Evolutionary conservation across 176 grass and related monocot species (phyloP).

Genomic region (Avena atlantica): DNA sequence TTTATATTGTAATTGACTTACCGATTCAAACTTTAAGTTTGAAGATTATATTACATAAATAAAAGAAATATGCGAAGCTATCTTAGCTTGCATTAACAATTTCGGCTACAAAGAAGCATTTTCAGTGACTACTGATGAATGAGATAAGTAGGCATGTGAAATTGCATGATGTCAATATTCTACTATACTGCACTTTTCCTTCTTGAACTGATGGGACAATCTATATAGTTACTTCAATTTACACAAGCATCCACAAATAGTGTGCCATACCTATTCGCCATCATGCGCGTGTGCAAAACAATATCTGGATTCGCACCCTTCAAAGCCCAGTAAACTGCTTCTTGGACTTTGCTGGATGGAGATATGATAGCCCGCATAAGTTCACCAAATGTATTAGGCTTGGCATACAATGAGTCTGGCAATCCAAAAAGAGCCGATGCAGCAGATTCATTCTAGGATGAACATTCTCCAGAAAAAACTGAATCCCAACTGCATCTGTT

Average conservation of each 20-base stretch:
- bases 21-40: background rate
- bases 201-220: background rate
- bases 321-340: slow-evolving; percentile 62
- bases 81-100: background rate
- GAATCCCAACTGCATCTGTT: slow-evolving; percentile 78
- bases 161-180: background rate
- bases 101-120: slow-evolving; percentile 8
- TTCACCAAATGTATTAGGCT: slow-evolving; percentile 82
- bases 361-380: slow-evolving; percentile 66
- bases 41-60: background rate
- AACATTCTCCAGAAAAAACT: slow-evolving; percentile 89
- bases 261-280: slow-evolving; percentile 63
- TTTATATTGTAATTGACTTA: background rate
- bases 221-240: slow-evolving; percentile 8
- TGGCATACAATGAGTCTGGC: slow-evolving; percentile 44
- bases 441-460: slow-evolving; percentile 60
- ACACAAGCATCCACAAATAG: background rate
- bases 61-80: background rate
- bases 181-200: background rate
- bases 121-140: background rate
- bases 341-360: slow-evolving; percentile 57
- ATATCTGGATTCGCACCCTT: slow-evolving; percentile 73
- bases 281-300: slow-evolving; percentile 79
- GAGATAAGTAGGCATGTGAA: background rate
- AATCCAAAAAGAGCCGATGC: slow-evolving; percentile 69